phyloP scores from a whole-genome alignment of 2,329 filamentous ascomycete genomes.

The Lasiodiplodia theobromae region DNA sequence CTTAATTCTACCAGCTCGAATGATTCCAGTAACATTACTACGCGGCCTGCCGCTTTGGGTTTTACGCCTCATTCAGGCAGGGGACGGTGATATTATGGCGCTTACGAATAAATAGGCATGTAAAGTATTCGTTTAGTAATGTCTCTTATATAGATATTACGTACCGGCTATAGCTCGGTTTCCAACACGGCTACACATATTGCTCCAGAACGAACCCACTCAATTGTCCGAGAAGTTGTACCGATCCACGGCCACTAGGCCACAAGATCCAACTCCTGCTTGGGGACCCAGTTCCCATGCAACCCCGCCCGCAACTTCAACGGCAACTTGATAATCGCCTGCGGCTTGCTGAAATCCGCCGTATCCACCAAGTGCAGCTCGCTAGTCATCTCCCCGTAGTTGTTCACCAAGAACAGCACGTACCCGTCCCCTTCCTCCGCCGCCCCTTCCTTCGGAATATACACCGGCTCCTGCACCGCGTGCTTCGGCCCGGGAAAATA shows the following conservation, averaged over 20 bases:
- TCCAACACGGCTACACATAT: too few species aligned
- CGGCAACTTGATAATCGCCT: slow-evolving; percentile 44
- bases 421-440: slow-evolving; percentile 44
- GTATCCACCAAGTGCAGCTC: slow-evolving; percentile 48
- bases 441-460: slow-evolving; percentile 18
- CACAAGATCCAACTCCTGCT: slow-evolving; percentile 2
- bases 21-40: neutral
- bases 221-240: too few species aligned
- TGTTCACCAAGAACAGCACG: slow-evolving; percentile 41
- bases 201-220: too few species aligned
- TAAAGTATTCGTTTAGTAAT: too few species aligned
- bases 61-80: neutral
- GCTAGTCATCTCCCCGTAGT: slow-evolving; percentile 46
- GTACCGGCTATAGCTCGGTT: too few species aligned
- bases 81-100: neutral
- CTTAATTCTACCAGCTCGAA: slow-evolving; percentile 45
- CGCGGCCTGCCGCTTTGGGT: neutral
- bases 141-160: too few species aligned
- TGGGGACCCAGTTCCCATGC: slow-evolving; percentile 45
- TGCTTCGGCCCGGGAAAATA: slow-evolving; percentile 54
- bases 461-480: slow-evolving; percentile 24
- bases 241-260: neutral
- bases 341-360: slow-evolving; percentile 38
- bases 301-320: slow-evolving; percentile 43
- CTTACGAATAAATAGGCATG: too few species aligned